phyloP scores from a whole-genome alignment of 2,329 filamentous ascomycete genomes.

The Alternaria triticimaculans region DNA sequence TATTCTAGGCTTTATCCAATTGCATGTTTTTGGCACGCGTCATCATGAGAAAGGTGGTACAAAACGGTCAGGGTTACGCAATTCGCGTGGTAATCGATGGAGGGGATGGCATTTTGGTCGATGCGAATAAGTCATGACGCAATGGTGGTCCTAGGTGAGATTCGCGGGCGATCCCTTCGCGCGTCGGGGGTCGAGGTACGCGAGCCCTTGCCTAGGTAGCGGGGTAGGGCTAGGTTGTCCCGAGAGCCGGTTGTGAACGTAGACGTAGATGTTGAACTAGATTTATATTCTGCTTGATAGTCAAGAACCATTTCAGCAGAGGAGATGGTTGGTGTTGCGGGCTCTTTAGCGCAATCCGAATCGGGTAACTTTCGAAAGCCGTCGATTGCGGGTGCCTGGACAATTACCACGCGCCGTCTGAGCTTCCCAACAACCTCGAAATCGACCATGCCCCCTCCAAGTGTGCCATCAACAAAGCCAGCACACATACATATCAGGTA shows the following conservation, averaged over 20 bases:
- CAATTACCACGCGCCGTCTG: background rate
- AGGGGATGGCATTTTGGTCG: constrained; percentile 11
- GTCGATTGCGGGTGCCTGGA: background rate
- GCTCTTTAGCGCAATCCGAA: background rate
- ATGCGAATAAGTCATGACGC: constrained; percentile 36
- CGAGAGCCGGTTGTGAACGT: background rate
- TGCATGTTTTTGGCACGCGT: constrained; percentile 12
- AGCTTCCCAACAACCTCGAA: background rate
- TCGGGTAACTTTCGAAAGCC: background rate
- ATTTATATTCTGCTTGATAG: background rate
- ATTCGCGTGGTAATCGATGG: constrained; percentile 3
- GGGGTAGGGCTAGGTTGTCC: constrained; percentile 2
- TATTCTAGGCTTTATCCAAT: constrained; percentile 10
- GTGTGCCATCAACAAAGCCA: background rate
- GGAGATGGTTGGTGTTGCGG: background rate
- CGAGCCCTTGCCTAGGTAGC: background rate
- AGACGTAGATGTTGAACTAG: background rate
- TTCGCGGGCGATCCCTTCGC: constrained; percentile 9
- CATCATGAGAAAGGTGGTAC: constrained; percentile 9
- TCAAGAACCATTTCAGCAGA: rapidly evolving
- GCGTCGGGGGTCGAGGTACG: background rate
- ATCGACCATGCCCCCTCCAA: background rate
- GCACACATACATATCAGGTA: background rate
- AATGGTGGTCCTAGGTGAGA: constrained; percentile 17
- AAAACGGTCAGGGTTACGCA: background rate